Percentiles rank a stretch among this genome's conserved stretches.
Conservation (phyloP, 768 basidiomycete species). For the Psilocybe cubensis region DNA sequence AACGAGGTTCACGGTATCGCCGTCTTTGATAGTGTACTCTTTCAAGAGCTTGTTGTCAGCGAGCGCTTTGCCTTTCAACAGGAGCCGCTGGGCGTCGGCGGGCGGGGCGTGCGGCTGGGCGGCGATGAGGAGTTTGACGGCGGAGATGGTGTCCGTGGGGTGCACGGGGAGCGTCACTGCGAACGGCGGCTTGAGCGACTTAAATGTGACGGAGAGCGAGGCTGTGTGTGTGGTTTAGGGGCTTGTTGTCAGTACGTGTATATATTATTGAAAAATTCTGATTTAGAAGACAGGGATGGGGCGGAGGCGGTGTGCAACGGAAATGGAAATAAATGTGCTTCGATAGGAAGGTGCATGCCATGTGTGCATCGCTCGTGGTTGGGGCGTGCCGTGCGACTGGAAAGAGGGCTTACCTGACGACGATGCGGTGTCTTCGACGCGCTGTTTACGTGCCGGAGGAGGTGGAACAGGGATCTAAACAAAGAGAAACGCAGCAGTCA, state of each 20-base stretch:
- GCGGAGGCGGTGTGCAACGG: not conserved
- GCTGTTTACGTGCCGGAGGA: constrained; percentile 56
- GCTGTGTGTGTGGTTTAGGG: constrained; percentile 29
- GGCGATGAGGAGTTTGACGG: constrained; percentile 80
- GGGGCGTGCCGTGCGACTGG: too few species aligned
- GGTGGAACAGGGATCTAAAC: constrained; percentile 60
- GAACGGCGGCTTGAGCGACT: constrained; percentile 87
- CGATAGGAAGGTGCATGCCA: not conserved
- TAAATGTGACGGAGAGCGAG: constrained; percentile 77
- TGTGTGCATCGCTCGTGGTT: too few species aligned
- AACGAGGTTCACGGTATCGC: constrained; percentile 85
- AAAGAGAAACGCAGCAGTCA: not conserved
- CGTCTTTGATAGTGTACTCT: constrained; percentile 85
- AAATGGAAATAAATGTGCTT: not conserved
- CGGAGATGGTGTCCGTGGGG: constrained; percentile 80
- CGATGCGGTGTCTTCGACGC: constrained; percentile 22
- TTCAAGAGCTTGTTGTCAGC: constrained; percentile 86
- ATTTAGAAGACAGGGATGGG: not conserved
- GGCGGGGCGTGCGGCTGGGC: constrained; percentile 48
- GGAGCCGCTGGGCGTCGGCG: constrained; percentile 79
- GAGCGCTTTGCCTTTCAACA: constrained; percentile 94
- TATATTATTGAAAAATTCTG: not conserved
- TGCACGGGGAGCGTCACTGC: constrained; percentile 74
- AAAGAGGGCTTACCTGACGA: constrained; percentile 23
- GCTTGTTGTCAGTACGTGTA: not conserved